phyloP scores from a whole-genome alignment of 2,329 filamentous ascomycete genomes.

The Colletotrichum euphorbiae region DNA sequence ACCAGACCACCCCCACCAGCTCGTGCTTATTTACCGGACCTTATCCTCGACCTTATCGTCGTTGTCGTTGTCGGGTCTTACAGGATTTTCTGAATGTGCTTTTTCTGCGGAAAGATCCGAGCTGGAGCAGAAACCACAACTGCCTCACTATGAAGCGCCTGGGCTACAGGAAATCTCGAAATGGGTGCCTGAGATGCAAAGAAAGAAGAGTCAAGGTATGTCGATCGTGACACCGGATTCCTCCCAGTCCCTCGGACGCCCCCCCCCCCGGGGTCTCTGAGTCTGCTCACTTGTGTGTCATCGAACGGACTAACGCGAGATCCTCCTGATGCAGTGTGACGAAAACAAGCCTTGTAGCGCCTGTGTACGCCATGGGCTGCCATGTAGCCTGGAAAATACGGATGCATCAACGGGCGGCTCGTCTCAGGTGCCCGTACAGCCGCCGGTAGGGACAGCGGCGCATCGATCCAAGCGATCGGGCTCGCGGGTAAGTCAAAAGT shows the following conservation, averaged over 20 bases:
- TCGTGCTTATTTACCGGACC: conserved; percentile 32
- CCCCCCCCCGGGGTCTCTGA: no score
- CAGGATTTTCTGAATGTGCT: not conserved
- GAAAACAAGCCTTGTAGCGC: conserved; percentile 53
- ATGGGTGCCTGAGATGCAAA: conserved; percentile 51
- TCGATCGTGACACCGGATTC: not conserved
- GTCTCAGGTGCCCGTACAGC: conserved; percentile 12
- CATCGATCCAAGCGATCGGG: conserved; percentile 22
- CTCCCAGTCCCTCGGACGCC: not conserved
- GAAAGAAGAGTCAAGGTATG: conserved; percentile 51
- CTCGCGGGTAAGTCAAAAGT: conserved; percentile 32
- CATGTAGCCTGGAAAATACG: conserved; percentile 46
- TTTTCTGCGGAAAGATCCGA: not conserved
- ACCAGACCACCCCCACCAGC: conserved; percentile 27
- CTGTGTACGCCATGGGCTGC: conserved; percentile 50
- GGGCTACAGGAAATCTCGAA: conserved; percentile 52
- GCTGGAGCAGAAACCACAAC: not conserved
- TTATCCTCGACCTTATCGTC: conserved; percentile 25
- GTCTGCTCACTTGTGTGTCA: not conserved
- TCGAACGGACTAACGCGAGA: conserved; percentile 5
- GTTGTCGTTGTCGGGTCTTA: conserved; percentile 34
- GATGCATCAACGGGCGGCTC: conserved; percentile 15
- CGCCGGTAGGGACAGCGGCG: conserved; percentile 1
- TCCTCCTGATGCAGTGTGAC: conserved; percentile 49
- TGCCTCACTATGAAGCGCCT: conserved; percentile 44